phyloP scores from a whole-genome alignment of 805 yeast species.

The Candida insectalens region DNA sequence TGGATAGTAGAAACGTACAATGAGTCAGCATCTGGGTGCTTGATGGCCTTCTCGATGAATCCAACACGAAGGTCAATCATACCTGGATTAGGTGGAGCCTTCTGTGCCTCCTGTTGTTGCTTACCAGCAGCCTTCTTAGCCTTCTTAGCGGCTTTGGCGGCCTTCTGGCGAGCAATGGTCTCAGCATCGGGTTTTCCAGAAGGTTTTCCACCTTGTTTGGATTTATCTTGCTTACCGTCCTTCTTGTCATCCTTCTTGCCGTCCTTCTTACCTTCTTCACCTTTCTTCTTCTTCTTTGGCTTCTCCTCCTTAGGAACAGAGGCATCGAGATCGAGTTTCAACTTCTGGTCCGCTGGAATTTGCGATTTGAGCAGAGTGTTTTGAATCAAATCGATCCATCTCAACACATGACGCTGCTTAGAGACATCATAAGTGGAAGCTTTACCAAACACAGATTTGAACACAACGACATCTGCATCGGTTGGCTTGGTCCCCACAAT shows the following conservation, averaged over 20 bases:
- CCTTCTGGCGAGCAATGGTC: constrained; percentile 23
- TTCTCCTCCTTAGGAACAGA: constrained; percentile 52
- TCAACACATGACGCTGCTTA: constrained; percentile 71
- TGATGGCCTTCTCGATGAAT: constrained; percentile 89
- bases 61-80: constrained; percentile 92
- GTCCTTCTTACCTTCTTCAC: constrained; percentile 11
- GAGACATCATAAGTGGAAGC: constrained; percentile 27
- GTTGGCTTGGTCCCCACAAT: constrained; percentile 60
- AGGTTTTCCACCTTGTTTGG: constrained; percentile 5
- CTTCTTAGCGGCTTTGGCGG: constrained; percentile 30
- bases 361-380: constrained; percentile 27
- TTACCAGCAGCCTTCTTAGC: constrained; percentile 47
- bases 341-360: constrained; percentile 37
- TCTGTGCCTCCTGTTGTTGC: constrained; percentile 41
- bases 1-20: constrained; percentile 94
- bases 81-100: constrained; percentile 59
- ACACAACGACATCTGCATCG: constrained; percentile 61
- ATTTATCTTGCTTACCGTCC: constrained; percentile 5
- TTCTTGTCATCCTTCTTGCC: constrained; percentile 6
- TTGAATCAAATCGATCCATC: constrained; percentile 92
- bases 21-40: constrained; percentile 97
- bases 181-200: constrained; percentile 9
- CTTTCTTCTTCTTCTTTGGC: constrained; percentile 27
- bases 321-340: constrained; percentile 48
- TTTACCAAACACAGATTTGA: constrained; percentile 54